phyloP scores from a whole-genome alignment of 1,284 basidiomycete species.

The Chalciporus sp. region DNA sequence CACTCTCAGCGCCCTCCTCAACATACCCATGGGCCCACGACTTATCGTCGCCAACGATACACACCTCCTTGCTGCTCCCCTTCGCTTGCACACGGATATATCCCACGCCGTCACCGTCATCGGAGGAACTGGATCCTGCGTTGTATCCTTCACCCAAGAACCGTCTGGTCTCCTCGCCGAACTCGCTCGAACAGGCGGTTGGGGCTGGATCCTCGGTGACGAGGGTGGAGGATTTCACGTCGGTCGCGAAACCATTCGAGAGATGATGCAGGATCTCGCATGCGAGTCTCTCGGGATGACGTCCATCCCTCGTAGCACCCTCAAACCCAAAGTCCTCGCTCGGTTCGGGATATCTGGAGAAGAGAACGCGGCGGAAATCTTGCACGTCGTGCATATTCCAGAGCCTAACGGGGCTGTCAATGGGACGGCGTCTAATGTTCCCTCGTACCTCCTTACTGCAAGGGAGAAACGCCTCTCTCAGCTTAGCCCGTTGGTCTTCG shows the following conservation, averaged over 20 bases:
- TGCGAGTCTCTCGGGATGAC: constrained; percentile 46
- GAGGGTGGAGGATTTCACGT: constrained; percentile 79
- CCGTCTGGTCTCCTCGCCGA: constrained; percentile 46
- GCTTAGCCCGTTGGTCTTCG: constrained; percentile 72
- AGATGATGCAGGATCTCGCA: constrained; percentile 62
- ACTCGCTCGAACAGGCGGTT: constrained; percentile 72
- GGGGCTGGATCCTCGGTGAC: constrained; percentile 84
- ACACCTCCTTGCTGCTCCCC: constrained; percentile 71
- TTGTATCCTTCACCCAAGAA: constrained; percentile 59
- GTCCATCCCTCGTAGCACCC: constrained; percentile 35
- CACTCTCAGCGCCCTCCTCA: constrained; percentile 55
- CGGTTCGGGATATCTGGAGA: constrained; percentile 58
- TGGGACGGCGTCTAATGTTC: constrained; percentile 21
- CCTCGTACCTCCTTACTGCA: constrained; percentile 41
- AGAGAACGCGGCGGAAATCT: constrained; percentile 58
- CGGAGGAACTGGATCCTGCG: constrained; percentile 72
- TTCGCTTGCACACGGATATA: constrained; percentile 59
- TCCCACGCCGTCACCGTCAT: constrained; percentile 64
- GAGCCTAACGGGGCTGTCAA: constrained; percentile 41
- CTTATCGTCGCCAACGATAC: constrained; percentile 75
- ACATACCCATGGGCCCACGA: constrained; percentile 51
- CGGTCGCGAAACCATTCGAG: constrained; percentile 69
- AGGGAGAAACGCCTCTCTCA: constrained; percentile 75
- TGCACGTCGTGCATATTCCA: constrained; percentile 60
- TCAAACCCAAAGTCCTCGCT: constrained; percentile 50